Conservation (phyloP, 805 yeast genomes). For the Saccharomycopsis schoenii region DNA sequence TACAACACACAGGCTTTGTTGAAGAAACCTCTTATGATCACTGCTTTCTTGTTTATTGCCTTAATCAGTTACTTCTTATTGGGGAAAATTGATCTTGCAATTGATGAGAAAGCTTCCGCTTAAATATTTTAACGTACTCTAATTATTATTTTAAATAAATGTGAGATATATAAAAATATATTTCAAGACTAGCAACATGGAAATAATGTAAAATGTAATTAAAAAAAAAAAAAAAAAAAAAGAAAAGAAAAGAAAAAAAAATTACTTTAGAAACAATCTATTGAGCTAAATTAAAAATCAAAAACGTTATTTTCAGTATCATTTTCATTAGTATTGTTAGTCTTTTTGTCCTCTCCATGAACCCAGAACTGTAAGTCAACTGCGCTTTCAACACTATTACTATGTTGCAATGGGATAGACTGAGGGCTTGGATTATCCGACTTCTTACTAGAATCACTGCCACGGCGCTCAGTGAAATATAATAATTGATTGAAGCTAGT, state of each 20-base stretch:
- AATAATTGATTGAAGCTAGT: background rate
- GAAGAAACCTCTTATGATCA: constrained; percentile 57
- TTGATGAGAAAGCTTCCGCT: constrained; percentile 19
- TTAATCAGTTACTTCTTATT: constrained; percentile 44
- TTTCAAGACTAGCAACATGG: background rate
- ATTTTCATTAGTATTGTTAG: background rate
- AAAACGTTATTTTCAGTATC: background rate
- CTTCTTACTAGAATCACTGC: background rate
- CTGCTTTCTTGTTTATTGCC: constrained; percentile 52
- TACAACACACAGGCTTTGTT: constrained; percentile 44
- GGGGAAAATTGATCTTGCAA: constrained; percentile 35
- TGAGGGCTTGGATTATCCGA: background rate
- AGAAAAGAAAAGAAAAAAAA: background rate
- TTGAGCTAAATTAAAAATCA: background rate
- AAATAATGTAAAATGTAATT: background rate
- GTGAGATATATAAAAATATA: background rate
- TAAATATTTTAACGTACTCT: background rate
- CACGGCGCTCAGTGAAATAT: background rate
- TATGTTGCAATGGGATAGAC: background rate
- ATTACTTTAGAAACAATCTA: background rate
- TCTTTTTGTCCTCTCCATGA: background rate
- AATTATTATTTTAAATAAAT: background rate
- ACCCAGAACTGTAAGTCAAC: background rate
- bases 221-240: background rate
- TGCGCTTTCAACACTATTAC: background rate